These are phyloP conservation scores for Colletotrichum sp. DNA, from an alignment of 2,329 filamentous ascomycete genomes.

Conservation along the genomic window DNA sequence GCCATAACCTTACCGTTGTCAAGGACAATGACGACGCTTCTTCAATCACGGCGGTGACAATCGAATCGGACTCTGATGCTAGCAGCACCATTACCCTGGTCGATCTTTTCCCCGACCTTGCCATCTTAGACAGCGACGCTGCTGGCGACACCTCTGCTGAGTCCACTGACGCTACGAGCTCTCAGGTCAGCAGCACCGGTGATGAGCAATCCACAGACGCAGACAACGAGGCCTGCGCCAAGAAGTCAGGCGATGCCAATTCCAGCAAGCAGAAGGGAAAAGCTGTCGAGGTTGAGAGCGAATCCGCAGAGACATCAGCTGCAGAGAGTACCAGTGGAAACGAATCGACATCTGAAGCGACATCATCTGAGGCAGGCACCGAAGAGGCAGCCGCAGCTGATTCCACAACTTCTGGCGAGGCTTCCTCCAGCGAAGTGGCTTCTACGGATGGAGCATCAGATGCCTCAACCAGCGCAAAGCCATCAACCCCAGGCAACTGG, in stretches of 20 bases:
- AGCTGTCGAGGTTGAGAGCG: background rate
- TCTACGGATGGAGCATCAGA: background rate
- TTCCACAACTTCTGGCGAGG: background rate
- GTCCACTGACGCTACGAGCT: background rate
- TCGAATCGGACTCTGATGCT: background rate
- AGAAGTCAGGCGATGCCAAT: background rate
- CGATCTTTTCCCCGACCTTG: background rate
- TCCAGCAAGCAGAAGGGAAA: background rate
- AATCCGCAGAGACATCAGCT: background rate
- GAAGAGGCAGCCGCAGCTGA: background rate
- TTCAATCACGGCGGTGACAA: background rate
- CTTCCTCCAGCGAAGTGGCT: background rate
- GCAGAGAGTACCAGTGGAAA: background rate
- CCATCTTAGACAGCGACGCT: background rate
- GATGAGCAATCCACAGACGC: background rate
- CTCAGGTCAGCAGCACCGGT: background rate
- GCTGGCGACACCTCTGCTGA: background rate
- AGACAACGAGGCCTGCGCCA: background rate
- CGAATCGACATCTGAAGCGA: background rate
- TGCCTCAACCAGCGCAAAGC: background rate
- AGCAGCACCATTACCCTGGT: conserved; percentile 5
- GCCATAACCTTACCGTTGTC: background rate
- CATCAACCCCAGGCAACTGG: conserved; percentile 26
- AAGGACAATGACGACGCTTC: background rate
- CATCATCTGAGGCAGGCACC: background rate